Conservation (phyloP, 768 basidiomycete species). For the Suillus occidentalis region DNA sequence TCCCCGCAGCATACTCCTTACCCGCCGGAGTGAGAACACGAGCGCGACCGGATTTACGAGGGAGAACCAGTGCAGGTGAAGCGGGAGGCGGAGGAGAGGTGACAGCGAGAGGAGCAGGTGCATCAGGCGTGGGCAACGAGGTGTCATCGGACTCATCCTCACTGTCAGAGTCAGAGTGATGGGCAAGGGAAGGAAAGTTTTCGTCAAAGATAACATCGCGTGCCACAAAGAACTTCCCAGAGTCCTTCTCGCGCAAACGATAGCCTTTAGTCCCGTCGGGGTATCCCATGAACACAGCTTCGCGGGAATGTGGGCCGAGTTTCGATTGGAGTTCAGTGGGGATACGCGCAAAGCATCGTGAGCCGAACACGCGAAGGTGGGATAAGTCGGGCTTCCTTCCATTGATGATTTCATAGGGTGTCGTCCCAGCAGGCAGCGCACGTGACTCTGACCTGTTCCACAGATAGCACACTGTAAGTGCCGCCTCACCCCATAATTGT, state of each 20-base stretch:
- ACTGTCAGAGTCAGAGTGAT: background rate
- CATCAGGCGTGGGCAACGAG: background rate
- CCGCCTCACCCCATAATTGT: background rate
- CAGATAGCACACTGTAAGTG: background rate
- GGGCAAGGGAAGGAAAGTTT: accelerated
- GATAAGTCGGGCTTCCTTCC: slow-evolving; percentile 24
- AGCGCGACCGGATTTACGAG: no score
- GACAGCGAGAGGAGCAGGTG: no score
- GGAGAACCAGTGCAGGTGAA: no score
- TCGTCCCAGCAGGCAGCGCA: background rate
- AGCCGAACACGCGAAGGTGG: slow-evolving; percentile 23
- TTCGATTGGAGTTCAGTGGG: slow-evolving; percentile 3
- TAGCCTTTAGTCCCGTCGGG: background rate
- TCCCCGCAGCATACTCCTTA: no score
- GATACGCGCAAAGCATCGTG: slow-evolving; percentile 10
- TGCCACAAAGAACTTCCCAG: accelerated
- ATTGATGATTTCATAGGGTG: slow-evolving; percentile 23
- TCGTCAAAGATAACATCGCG: background rate
- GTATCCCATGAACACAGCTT: slow-evolving; percentile 5
- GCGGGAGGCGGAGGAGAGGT: no score
- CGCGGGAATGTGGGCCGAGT: slow-evolving; percentile 11
- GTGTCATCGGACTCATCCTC: background rate
- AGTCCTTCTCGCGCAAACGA: accelerated
- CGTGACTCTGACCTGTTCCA: background rate
- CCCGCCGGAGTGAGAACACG: no score